Evolutionary conservation across 1,139 yeast genomes (phyloP), one percentile per base, ranked within the genome.

Genomic region (Sugiyamaella pinicola): DNA sequence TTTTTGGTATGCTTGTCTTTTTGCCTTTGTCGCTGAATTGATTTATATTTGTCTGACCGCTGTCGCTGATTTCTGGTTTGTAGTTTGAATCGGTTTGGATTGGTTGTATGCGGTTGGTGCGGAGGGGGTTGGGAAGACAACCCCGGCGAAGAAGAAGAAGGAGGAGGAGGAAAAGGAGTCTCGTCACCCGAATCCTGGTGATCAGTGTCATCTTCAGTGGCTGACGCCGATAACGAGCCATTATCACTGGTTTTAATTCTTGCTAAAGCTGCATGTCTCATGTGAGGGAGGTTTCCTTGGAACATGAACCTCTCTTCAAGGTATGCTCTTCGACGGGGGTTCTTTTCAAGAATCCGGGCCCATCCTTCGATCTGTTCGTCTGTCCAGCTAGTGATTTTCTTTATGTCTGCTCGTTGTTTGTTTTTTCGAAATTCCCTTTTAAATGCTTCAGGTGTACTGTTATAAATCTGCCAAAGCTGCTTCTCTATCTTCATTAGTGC

Each of bases 321-420:
- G 13, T 51, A 48, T 35, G 55, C 55, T 49, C 53, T 55, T 12
- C 87, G 73, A 49, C 76, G 72, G 0, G 95, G 90, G 44, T 84
- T 80, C 59, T 80, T 80, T 47, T 80, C 77, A 31, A 90, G 68
- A 85, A 87, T 85, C 55, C 86, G 73, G 1, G 86, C 85, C 97
- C 97, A 91, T 0, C 96, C 96, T 73, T 91, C 97, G 44, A 91
- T 81, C 67, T 89, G 96, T 64, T 88, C 96, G 67, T 90, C 93
- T 0, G 90, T 75, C 96, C 96, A 87, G 1, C 74, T 74, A 0
- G 84, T 79, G 35, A 73, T 71, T 13, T 68, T 64, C 59, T 78
- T 81, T 63, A 89, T 70, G 19, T 76, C 79, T 26, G 72, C 71
- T 53, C 97, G 75, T 8, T 64, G 68, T 37, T 74, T 69, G 0